These are phyloP conservation scores for Teunomyces stri DNA, from an alignment of 805 yeast genomes.

Conservation along the genomic window DNA sequence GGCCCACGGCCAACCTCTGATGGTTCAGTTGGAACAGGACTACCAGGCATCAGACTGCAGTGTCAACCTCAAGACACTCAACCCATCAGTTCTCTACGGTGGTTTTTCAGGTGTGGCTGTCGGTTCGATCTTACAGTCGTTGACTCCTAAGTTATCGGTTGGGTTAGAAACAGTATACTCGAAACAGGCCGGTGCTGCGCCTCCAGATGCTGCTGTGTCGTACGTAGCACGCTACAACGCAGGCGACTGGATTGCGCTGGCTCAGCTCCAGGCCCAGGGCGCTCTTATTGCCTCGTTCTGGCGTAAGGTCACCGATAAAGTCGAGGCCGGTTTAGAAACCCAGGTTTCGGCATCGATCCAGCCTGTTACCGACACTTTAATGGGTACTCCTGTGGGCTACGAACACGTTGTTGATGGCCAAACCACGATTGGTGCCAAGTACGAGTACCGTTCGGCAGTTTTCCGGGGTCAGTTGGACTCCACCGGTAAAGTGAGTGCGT, in stretches of 20 bases:
- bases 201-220: slow-evolving; percentile 86
- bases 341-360: slow-evolving; percentile 72
- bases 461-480: slow-evolving; percentile 95
- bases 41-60: slow-evolving; percentile 87
- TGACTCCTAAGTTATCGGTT: slow-evolving; percentile 77
- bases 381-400: slow-evolving; percentile 77
- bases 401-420: slow-evolving; percentile 86
- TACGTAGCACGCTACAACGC: slow-evolving; percentile 88
- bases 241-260: slow-evolving; percentile 89
- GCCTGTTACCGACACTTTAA: slow-evolving; percentile 71
- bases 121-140: slow-evolving; percentile 85
- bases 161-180: slow-evolving; percentile 94
- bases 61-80: slow-evolving; percentile 83
- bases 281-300: slow-evolving; percentile 85
- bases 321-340: slow-evolving; percentile 93
- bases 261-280: slow-evolving; percentile 92
- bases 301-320: slow-evolving; percentile 89
- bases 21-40: slow-evolving; percentile 96
- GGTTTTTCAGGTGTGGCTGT: slow-evolving; percentile 88
- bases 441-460: slow-evolving; percentile 93
- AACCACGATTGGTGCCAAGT: slow-evolving; percentile 94
- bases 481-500: slow-evolving; percentile 83
- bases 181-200: slow-evolving; percentile 62
- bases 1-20: slow-evolving; percentile 84
- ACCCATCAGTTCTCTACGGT: slow-evolving; percentile 77